Base-by-base conservation (phyloP, 2,329 filamentous ascomycete genomes). In the Microdochium trichocladiopsis region DNA sequence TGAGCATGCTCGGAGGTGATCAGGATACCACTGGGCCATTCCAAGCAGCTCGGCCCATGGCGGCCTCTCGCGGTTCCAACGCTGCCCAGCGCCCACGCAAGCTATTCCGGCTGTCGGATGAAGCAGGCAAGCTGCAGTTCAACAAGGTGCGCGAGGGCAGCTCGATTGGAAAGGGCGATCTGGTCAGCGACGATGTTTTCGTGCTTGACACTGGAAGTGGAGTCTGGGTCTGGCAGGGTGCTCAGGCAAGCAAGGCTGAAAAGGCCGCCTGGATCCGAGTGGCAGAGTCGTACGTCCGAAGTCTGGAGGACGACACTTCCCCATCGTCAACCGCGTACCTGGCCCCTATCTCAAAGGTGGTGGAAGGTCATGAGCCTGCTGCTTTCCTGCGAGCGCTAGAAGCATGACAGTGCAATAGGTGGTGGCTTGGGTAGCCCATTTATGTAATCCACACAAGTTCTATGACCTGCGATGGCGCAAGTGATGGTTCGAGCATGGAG, bases 211-310 rank as follows among this genome's bases (percentile, higher is more conserved):
- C 71, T 1, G 82, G 82, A 6, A 75, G 64, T 50, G 69, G 69
- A 8, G 70, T 87, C 31, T 88, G 83, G 83, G 80, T 87, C 2
- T 87, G 84, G 84, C 76, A 85, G 60, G 84, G 84, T 1, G 66
- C 68, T 2, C 69, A 71, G 1, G 82, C 84, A 9, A 87, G 83
- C 63, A 66, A 67, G 31, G 67, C 65, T 1, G 84, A 87, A 67
- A 84, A 75, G 64, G 74, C 78, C 4, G 70, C 72, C 63, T 88
- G 84, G 84, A 65, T 84, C 47, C 73, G 72, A 53, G 74, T 83
- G 4, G 77, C 79, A n/a, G 77, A 84, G 66, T 69, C 71, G 4
- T 84, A 84, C 56, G 61, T 80, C 49, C 68, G 69, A 11, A 69
- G 70, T 51, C 63, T 78, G 50, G 66, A 70, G 54, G 61, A 59